Evolutionary conservation across 148 eudicot species (phyloP), one percentile per base, ranked within the genome.

Genomic region (Silene latifolia): DNA sequence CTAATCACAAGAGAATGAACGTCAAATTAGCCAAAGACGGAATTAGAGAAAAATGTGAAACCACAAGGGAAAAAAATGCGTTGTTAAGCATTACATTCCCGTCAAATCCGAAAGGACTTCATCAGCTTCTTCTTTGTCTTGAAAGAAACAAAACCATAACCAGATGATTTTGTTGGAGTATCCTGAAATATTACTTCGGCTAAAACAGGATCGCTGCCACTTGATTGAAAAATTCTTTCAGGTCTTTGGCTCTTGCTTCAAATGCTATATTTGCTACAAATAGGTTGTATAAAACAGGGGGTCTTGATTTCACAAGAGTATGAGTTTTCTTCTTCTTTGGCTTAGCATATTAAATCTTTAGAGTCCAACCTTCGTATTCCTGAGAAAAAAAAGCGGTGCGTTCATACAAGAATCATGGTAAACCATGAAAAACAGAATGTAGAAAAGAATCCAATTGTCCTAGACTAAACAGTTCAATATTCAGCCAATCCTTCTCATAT

Each of bases 81-180:
- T n/a, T n/a, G n/a, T n/a, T n/a, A n/a, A n/a, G n/a, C n/a, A n/a
- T 77, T 91, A 94, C 97, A 96, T 95, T 92, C 51, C 89, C 92
- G 44, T 90, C 84, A 88, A 95, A 69, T 72, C 74, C 21, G 74
- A 69, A 60, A 95, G 89, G 32, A 88, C 98, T 27, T 89, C 91
- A 47, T 92, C 97, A 12, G 96, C 92, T 76, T n/a, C n/a, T n/a
- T n/a, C n/a, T n/a, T n/a, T n/a, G n/a, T n/a, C n/a, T n/a, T n/a
- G n/a, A n/a, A n/a, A n/a, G n/a, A n/a, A n/a, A n/a, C n/a, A n/a
- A n/a, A n/a, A n/a, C n/a, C n/a, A n/a, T n/a, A n/a, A n/a, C n/a
- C n/a, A n/a, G n/a, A n/a, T n/a, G n/a, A n/a, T n/a, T n/a, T n/a
- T n/a, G n/a, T n/a, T n/a, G n/a, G n/a, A n/a, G n/a, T n/a, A n/a